Conservation (phyloP, 2,329 filamentous ascomycete species). For the Lojkania enalia region DNA sequence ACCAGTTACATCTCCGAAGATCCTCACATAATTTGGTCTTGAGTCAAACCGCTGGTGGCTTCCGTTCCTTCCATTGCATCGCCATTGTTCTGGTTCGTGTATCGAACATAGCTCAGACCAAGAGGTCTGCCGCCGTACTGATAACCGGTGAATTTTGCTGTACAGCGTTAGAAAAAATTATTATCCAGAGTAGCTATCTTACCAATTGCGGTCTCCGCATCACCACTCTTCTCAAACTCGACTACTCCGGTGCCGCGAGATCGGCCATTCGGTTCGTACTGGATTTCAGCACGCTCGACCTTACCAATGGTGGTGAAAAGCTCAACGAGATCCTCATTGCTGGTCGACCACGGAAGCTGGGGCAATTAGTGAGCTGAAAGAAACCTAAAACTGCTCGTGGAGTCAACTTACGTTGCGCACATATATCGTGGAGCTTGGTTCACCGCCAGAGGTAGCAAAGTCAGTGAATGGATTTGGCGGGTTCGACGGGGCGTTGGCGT, state of each 20-base stretch:
- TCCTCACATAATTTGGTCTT: constrained; percentile 99
- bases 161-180: constrained; percentile 28
- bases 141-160: constrained; percentile 94
- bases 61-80: constrained; percentile 83
- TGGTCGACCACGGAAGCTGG: constrained; percentile 96
- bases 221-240: constrained; percentile 79
- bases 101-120: constrained; percentile 91
- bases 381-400: background rate
- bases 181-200: constrained; percentile 32
- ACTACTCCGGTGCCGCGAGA: constrained; percentile 97
- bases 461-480: constrained; percentile 93
- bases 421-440: constrained; percentile 83
- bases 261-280: constrained; percentile 95
- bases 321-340: constrained; percentile 95
- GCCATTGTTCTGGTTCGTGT: constrained; percentile 67
- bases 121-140: constrained; percentile 95
- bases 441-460: constrained; percentile 82
- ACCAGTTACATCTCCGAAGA: too few relatives aligned
- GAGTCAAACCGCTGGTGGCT: constrained; percentile 71
- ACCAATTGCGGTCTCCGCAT: constrained; percentile 87
- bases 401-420: constrained; percentile 83
- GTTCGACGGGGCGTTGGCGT: constrained; percentile 55
- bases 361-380: constrained; percentile 31
- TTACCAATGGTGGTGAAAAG: constrained; percentile 98
- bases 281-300: constrained; percentile 97